phyloP scores from a whole-genome alignment of 2,329 filamentous ascomycete species.

The Talaromyces sp. region DNA sequence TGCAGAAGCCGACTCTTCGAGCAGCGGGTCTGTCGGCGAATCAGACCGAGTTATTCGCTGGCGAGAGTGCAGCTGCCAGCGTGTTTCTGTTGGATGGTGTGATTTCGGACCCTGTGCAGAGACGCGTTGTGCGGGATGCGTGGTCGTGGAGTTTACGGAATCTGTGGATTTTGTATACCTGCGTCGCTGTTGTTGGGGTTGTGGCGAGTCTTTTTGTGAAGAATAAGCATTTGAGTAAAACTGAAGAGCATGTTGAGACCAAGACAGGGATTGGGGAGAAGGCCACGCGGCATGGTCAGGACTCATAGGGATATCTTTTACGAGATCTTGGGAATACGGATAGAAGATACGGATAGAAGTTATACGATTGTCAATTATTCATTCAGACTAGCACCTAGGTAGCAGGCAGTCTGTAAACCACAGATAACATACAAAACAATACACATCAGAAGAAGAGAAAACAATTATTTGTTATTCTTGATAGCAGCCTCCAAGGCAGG shows the following conservation, averaged over 20 bases:
- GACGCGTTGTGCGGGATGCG: constrained; percentile 39
- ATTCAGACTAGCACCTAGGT: neutral
- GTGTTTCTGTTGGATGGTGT: constrained; percentile 27
- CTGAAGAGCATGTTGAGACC: constrained; percentile 46
- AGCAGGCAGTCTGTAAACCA: too few species aligned
- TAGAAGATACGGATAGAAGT: too few species aligned
- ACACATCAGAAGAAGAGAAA: too few species aligned
- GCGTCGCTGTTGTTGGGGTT: constrained; percentile 38
- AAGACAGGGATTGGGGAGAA: constrained; percentile 43
- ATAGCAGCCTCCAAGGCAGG: constrained; percentile 51
- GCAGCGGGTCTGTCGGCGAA: constrained; percentile 41
- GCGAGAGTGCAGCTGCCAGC: constrained; percentile 44
- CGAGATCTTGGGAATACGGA: too few species aligned
- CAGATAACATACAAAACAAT: constrained; percentile 1
- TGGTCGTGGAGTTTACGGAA: constrained; percentile 48
- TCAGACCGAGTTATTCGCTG: constrained; percentile 30
- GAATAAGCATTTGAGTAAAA: constrained; percentile 39
- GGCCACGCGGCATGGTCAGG: neutral
- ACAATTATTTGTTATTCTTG: constrained; percentile 18
- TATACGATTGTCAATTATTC: neutral
- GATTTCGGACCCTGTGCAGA: constrained; percentile 34
- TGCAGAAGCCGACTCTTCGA: constrained; percentile 55
- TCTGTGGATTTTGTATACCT: constrained; percentile 47
- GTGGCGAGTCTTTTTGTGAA: constrained; percentile 43
- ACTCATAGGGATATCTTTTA: neutral